Conservation (phyloP, 192 early-diverging fungal species). For the Haplosporangium gracile region DNA sequence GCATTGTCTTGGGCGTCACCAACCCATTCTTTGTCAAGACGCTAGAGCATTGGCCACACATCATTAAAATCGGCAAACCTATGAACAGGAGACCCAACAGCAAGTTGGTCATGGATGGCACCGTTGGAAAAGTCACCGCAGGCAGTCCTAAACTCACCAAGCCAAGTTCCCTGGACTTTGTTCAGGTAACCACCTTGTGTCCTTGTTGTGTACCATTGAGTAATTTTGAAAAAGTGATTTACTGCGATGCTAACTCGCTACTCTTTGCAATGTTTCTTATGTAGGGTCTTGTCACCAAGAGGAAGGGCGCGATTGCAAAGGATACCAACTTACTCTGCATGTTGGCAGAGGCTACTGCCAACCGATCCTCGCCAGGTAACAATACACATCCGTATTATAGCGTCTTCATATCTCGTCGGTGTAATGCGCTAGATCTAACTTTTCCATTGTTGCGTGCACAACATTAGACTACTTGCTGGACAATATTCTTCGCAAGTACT, state of each 20-base stretch:
- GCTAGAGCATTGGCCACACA: conserved; percentile 93
- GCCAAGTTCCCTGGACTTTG: conserved; percentile 60
- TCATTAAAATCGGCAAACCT: conserved; percentile 66
- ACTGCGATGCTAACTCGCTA: too few relatives aligned
- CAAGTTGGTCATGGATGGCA: conserved; percentile 27
- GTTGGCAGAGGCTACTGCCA: conserved; percentile 77
- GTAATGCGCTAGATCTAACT: neutral
- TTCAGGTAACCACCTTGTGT: conserved; percentile 48
- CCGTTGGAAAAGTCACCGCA: conserved; percentile 22
- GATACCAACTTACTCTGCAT: conserved; percentile 87
- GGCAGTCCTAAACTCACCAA: conserved; percentile 36
- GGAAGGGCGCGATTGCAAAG: conserved; percentile 84
- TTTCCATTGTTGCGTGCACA: neutral
- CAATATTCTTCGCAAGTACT: conserved; percentile 93
- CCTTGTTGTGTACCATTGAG: neutral
- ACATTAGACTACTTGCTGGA: conserved; percentile 79
- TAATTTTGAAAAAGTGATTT: neutral
- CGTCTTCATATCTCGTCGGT: neutral
- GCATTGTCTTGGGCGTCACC: conserved; percentile 92
- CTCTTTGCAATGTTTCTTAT: neutral
- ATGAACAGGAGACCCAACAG: conserved; percentile 50
- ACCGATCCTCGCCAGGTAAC: conserved; percentile 74
- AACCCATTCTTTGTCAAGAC: conserved; percentile 95
- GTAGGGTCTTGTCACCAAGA: conserved; percentile 73
- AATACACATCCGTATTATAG: neutral